Evolutionary conservation across 805 yeast genomes (phyloP).

Genomic region (Ogataea wickerhamii): DNA sequence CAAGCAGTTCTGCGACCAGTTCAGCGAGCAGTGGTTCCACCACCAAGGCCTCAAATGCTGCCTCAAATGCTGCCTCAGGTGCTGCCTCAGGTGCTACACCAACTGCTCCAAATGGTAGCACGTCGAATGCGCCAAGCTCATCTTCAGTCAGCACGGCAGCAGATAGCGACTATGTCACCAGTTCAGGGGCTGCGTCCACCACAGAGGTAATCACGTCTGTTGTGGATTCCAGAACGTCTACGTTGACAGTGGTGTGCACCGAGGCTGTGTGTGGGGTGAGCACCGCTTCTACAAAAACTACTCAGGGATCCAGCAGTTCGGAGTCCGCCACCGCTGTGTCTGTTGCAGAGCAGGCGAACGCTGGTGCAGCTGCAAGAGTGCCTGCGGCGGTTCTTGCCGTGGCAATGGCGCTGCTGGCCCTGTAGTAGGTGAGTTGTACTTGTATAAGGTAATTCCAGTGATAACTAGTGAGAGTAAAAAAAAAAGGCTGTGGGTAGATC

Average conservation of each 20-base stretch:
- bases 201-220: not conserved
- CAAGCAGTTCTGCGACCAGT: not conserved
- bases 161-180: not conserved
- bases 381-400: no score
- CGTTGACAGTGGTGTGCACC: conserved; percentile 5
- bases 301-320: no score
- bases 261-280: conserved; percentile 1
- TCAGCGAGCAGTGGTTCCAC: not conserved
- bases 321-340: not conserved
- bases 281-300: no score
- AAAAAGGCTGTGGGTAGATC: no score
- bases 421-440: no score
- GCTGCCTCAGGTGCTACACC: not conserved
- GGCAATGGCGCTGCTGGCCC: no score
- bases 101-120: not conserved
- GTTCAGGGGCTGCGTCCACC: not conserved
- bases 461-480: no score
- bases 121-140: not conserved
- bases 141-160: not conserved
- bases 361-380: not conserved
- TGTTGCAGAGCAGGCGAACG: not conserved
- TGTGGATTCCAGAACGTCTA: not conserved
- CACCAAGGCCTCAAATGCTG: not conserved
- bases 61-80: not conserved
- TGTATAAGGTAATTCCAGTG: no score